phyloP scores from a whole-genome alignment of 1,284 basidiomycete species.

The Ustanciosporium gigantosporum region DNA sequence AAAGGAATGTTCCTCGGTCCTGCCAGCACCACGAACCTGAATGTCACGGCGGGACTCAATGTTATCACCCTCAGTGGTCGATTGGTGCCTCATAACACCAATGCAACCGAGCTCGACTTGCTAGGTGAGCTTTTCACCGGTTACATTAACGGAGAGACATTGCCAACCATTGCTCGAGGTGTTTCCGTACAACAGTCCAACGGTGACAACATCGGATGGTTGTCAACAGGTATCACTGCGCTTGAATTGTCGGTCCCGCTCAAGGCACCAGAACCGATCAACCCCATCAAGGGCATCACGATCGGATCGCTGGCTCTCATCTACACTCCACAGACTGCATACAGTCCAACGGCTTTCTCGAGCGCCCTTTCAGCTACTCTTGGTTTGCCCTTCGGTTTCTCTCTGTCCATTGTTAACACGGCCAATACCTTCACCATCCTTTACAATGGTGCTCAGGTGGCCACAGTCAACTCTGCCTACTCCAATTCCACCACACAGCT shows the following conservation, averaged over 20 bases:
- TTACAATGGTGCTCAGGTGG: conserved; percentile 68
- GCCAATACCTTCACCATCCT: conserved; percentile 69
- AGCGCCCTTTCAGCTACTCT: conserved; percentile 69
- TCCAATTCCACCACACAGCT: conserved; percentile 30
- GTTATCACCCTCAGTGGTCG: conserved; percentile 70
- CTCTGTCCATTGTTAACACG: conserved; percentile 70
- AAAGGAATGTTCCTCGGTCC: conserved; percentile 69
- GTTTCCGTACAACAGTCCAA: conserved; percentile 66
- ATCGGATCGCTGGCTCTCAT: conserved; percentile 70
- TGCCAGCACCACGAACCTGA: conserved; percentile 63
- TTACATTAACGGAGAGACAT: conserved; percentile 72
- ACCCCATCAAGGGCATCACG: conserved; percentile 71
- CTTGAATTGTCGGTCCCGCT: conserved; percentile 71
- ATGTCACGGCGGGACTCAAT: conserved; percentile 65
- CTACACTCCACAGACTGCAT: conserved; percentile 69
- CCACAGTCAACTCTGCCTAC: conserved; percentile 62
- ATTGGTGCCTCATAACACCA: conserved; percentile 67
- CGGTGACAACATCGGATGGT: conserved; percentile 71
- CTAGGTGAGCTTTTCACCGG: conserved; percentile 73
- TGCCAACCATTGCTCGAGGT: conserved; percentile 70
- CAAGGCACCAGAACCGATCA: conserved; percentile 67
- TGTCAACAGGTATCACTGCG: conserved; percentile 69
- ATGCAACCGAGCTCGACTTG: conserved; percentile 65
- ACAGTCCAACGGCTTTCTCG: conserved; percentile 69
- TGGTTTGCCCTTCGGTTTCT: conserved; percentile 78